Evolutionary conservation across 495 filamentous ascomycete species (phyloP), one percentile per base, ranked within the genome.

Genomic region (Podospora australis): DNA sequence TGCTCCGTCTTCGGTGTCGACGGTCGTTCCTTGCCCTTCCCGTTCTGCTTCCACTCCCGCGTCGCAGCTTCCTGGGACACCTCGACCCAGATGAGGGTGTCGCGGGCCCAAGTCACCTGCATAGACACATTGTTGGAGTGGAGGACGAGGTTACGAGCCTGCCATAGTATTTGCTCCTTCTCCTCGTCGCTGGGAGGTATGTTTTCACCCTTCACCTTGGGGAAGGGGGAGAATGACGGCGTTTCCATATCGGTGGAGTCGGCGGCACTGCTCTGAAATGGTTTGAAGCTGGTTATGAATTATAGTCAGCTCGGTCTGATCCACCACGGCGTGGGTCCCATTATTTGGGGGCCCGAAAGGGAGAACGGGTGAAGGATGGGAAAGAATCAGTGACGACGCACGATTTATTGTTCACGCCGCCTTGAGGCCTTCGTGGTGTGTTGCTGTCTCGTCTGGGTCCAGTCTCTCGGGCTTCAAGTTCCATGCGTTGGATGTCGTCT

Each of bases 91-190:
- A 84, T 79, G 39, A 98, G 74, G 20, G 87, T 81, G 69, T 97
- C 92, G 63, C 95, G 84, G 32, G 94, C 92, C 92, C 92, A 98
- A 25, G 87, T 84, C 50, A 98, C 72, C 73, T 98, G 92, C 84
- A 95, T 91, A 50, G 95, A 85, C 26, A 91, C 89, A 61, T 98
- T 90, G 54, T 94, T 90, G 26, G 92, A 96, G 53, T 88, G 89
- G 51, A 98, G 73, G 16, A 98, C 90, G 35, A 84, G 75, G 48
- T 82, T 66, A 30, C 92, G 83, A 32, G 88, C 88, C 60, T 80
- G 80, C 63, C 92, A 89, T 26, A 98, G 70, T 43, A 83, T 88
- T 13, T 82, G 80, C 61, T 95, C 92, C 59, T 91, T 87, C 64
- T 97, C 88, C 53, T 96, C 91, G 68, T 96, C 90, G 52, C 88